A percentile compares a stretch with the other conserved stretches of the same genome.
phyloP scores from a whole-genome alignment of 192 early-diverging fungal genomes.

The Gaertneriomyces semiglobifer region DNA sequence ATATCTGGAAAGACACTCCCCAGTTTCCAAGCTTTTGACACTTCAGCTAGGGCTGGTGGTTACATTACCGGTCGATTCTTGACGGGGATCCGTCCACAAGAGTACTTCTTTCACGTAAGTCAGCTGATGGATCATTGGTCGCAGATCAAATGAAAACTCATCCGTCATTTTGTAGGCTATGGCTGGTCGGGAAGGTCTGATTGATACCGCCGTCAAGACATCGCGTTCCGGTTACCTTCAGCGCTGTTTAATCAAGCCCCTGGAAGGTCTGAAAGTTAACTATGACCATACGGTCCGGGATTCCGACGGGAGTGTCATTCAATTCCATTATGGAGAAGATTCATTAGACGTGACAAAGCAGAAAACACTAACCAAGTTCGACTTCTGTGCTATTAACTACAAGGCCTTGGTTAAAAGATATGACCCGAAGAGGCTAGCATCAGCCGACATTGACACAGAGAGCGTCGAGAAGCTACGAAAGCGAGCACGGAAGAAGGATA shows the following conservation, averaged over 20 bases:
- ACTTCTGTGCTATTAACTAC: constrained; percentile 92
- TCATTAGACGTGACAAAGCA: constrained; percentile 93
- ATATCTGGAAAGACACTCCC: constrained; percentile 95
- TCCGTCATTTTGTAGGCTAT: constrained; percentile 53
- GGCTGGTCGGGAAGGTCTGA: constrained; percentile 99
- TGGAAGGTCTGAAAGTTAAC: constrained; percentile 91
- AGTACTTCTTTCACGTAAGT: constrained; percentile 56
- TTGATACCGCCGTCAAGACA: constrained; percentile 99
- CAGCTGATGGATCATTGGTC: not conserved
- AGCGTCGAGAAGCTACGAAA: constrained; percentile 73
- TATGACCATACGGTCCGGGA: constrained; percentile 99
- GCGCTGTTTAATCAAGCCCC: constrained; percentile 97
- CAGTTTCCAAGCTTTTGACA: constrained; percentile 88
- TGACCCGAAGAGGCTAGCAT: constrained; percentile 64
- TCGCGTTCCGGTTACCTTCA: constrained; percentile 98
- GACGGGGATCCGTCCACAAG: constrained; percentile 95
- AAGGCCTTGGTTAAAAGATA: constrained; percentile 75
- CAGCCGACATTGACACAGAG: constrained; percentile 62
- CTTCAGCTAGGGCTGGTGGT: constrained; percentile 89
- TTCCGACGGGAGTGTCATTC: constrained; percentile 86
- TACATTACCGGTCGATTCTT: constrained; percentile 96
- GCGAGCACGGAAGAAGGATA: constrained; percentile 66
- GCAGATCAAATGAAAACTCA: not conserved
- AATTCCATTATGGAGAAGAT: constrained; percentile 99
- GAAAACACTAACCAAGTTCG: constrained; percentile 84